Conservation (phyloP, 2,329 filamentous ascomycete genomes). For the Calonectria leucothoes region DNA sequence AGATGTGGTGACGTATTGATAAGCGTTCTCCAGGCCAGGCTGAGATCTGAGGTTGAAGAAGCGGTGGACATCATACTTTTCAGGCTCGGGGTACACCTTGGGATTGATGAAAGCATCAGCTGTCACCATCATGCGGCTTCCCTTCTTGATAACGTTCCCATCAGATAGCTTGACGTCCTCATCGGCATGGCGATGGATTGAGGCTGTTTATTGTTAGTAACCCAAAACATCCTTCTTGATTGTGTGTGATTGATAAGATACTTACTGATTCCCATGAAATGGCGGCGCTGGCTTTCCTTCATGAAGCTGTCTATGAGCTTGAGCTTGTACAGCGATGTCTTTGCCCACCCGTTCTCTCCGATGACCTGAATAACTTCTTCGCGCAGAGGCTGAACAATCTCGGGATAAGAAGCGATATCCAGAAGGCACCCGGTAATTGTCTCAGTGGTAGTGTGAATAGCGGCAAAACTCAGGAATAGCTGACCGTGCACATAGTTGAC, state of each 20-base stretch:
- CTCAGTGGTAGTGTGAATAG: conserved; percentile 57
- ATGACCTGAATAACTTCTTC: conserved; percentile 54
- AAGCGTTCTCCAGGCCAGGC: conserved; percentile 40
- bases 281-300: conserved; percentile 51
- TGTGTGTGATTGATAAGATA: neutral
- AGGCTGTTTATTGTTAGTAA: neutral
- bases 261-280: conserved; percentile 12
- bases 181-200: conserved; percentile 1
- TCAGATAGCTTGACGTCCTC: conserved; percentile 1
- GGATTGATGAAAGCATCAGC: neutral
- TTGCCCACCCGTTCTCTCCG: conserved; percentile 49
- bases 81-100: conserved; percentile 41
- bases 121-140: conserved; percentile 3
- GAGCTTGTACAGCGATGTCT: conserved; percentile 50
- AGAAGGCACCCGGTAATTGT: conserved; percentile 50
- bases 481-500: conserved; percentile 61
- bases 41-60: conserved; percentile 54
- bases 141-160: neutral
- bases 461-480: conserved; percentile 74
- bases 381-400: conserved; percentile 53
- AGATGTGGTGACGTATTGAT: conserved; percentile 62
- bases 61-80: conserved; percentile 58
- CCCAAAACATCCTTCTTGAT: neutral
- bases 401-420: conserved; percentile 52
- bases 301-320: conserved; percentile 55